These are phyloP conservation scores for Kwoniella newhampshirensis DNA, from an alignment of 768 basidiomycete genomes.

Conservation along the genomic window DNA sequence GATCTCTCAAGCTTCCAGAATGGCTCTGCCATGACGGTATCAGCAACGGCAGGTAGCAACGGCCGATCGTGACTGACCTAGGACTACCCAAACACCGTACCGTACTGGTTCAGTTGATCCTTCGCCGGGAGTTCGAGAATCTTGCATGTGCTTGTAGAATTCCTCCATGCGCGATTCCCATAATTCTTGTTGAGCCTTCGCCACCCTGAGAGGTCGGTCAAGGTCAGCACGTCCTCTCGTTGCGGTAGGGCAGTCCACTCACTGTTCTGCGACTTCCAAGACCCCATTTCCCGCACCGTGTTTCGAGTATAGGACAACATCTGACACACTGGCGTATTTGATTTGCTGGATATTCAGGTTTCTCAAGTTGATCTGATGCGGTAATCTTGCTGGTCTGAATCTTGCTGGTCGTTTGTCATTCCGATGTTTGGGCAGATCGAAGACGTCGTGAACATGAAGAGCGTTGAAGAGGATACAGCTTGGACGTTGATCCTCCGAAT, in stretches of 20 bases:
- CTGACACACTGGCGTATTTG: conserved; percentile 54
- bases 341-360: conserved; percentile 53
- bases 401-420: neutral
- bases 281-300: conserved; percentile 39
- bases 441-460: conserved; percentile 43
- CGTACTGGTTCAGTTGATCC: conserved; percentile 42
- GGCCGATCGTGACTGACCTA: conserved; percentile 32
- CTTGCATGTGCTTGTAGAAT: conserved; percentile 26
- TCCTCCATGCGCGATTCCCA: conserved; percentile 42
- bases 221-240: neutral
- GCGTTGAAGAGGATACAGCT: conserved; percentile 41
- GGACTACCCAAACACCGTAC: conserved; percentile 52
- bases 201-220: conserved; percentile 20
- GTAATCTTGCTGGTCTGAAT: conserved; percentile 43
- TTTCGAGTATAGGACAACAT: conserved; percentile 50
- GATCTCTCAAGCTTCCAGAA: conserved; percentile 46
- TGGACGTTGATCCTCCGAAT: conserved; percentile 29
- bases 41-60: neutral
- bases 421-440: conserved; percentile 32
- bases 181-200: conserved; percentile 47
- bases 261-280: conserved; percentile 47
- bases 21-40: conserved; percentile 34
- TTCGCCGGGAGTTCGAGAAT: conserved; percentile 18
- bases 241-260: neutral
- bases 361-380: conserved; percentile 46